Evolutionary conservation across 2,329 filamentous ascomycete genomes (phyloP), one percentile per base, ranked within the genome.

Genomic region (Chrysosporium keratinophilum): DNA sequence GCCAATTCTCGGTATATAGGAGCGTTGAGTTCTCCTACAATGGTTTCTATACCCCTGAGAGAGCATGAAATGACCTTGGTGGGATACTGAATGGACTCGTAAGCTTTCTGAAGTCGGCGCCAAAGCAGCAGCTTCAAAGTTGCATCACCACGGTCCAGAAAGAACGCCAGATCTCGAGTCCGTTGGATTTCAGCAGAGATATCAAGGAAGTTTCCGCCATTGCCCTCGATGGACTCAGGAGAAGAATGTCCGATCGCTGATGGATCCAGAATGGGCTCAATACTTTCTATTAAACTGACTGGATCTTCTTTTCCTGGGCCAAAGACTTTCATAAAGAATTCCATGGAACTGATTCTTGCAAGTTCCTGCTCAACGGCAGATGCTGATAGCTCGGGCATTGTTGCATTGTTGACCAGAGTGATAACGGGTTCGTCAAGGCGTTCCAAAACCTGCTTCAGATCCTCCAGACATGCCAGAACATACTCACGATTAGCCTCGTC

Each of bases 241-340:
- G 48, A 17, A 35, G 10, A 19, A 64, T 51, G 65, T 53, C 67
- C 61, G 23, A 72, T 62, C 7, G 66, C 66, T 3, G 67, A 65
- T 0, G 86, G 83, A 58, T 96, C 91, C 4, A 98, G 75, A 9
- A 98, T 86, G 3, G 93, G 93, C 64, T 98, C 93, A 35, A 98
- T 74, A 28, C 84, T 93, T 63, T 96, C 89, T 55, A 98, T 96
- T 17, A 96, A 81, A 4, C 84, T 79, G 11, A 91, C 79, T 0
- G 91, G 87, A 60, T 96, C 84, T 45, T 84, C 82, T 55, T 84
- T 80, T 54, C 93, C 85, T 37, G 89, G 83, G 56, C 87, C 85
- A 65, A 97, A 97, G 0, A 98, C 80, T 37, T 84, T 87, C 49
- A 89, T 77, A 69, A 98, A 97, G 67, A 97, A 97, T 64, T 96